phyloP scores from a whole-genome alignment of 2,329 filamentous ascomycete genomes.

The Fusarium hainanense region DNA sequence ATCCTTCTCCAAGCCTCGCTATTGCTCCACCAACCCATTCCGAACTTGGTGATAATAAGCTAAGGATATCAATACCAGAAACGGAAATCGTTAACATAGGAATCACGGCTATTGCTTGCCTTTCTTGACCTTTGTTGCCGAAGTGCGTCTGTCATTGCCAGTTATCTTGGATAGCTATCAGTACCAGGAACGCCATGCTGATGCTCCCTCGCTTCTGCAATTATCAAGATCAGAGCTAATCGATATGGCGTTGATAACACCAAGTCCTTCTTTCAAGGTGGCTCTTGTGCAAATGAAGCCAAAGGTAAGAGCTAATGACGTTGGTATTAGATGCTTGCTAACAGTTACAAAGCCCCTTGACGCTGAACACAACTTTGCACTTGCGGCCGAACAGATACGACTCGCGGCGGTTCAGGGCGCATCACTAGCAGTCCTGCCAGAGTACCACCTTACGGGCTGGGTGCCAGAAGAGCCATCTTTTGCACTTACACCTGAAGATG shows the following conservation, averaged over 20 bases:
- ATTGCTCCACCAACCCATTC: constrained; percentile 21
- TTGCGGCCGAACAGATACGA: constrained; percentile 33
- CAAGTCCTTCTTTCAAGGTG: constrained; percentile 29
- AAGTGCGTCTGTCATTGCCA: neutral
- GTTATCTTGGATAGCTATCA: constrained; percentile 1
- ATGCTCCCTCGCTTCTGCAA: neutral
- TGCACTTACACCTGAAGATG: constrained; percentile 61
- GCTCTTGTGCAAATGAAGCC: constrained; percentile 40
- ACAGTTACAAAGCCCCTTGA: constrained; percentile 34
- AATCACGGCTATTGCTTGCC: constrained; percentile 1
- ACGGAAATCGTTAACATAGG: constrained; percentile 7
- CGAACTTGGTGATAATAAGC: constrained; percentile 17
- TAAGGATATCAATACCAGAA: constrained; percentile 23
- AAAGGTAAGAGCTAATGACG: constrained; percentile 20
- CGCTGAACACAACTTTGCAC: constrained; percentile 34
- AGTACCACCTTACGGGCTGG: constrained; percentile 84
- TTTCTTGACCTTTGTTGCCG: neutral
- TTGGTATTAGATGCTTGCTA: neutral
- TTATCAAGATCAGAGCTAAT: neutral
- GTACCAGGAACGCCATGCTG: neutral
- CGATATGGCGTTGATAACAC: constrained; percentile 23
- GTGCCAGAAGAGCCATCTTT: constrained; percentile 71
- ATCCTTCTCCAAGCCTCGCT: neutral
- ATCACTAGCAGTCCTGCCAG: constrained; percentile 70
- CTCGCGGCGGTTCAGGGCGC: constrained; percentile 25